phyloP scores from a whole-genome alignment of 23 red algal species.

The Gracilaria gracilis region DNA sequence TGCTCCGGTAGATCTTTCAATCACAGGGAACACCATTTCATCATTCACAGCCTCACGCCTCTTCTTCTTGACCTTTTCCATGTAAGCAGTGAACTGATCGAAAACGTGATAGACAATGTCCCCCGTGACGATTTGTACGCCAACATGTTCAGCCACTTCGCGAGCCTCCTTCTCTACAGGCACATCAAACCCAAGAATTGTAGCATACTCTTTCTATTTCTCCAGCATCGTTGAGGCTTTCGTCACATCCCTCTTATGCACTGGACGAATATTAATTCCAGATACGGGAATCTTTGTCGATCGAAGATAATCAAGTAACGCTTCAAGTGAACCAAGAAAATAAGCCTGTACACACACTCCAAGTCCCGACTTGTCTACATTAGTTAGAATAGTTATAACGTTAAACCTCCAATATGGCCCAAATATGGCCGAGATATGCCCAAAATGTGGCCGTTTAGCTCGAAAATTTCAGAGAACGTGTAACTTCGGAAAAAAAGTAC shows the following conservation, averaged over 20 bases:
- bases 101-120: constrained; percentile 99
- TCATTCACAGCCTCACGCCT: constrained; percentile 75
- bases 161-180: constrained; percentile 94
- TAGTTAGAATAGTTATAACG: constrained; percentile 80
- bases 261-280: constrained; percentile 98
- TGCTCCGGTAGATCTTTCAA: constrained; percentile 84
- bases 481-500: no score
- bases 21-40: constrained; percentile 89
- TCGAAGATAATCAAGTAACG: constrained; percentile 92
- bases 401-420: no score
- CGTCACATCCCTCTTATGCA: constrained; percentile 94
- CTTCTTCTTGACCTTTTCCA: constrained; percentile 82
- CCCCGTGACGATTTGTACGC: constrained; percentile 96
- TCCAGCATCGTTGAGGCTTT: constrained; percentile 95
- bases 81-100: constrained; percentile 95
- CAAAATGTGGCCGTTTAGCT: no score
- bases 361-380: constrained; percentile 88
- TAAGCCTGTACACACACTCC: constrained; percentile 99
- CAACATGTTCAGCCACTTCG: constrained; percentile 89
- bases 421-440: no score
- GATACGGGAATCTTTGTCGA: constrained; percentile 92
- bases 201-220: constrained; percentile 91
- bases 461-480: no score
- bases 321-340: constrained; percentile 96
- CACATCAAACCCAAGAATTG: constrained; percentile 98